Evolutionary conservation across 306 rosid species (phyloP).

Genomic region (Delonix regia): DNA sequence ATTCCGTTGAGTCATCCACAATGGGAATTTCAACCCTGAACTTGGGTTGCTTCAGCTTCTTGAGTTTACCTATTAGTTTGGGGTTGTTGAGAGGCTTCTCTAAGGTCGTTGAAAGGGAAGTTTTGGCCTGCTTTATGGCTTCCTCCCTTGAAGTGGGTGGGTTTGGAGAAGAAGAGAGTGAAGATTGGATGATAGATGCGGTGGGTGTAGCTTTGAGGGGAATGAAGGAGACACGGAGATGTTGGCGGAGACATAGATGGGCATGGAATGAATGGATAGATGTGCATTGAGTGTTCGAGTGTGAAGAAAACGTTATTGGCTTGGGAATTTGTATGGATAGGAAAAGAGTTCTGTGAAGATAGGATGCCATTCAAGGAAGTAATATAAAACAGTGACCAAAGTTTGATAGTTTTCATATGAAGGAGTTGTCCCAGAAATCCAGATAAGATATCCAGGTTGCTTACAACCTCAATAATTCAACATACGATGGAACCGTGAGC

Average conservation of each 20-base stretch:
- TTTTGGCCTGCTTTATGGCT: conserved; percentile 78
- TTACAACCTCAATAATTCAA: conserved; percentile 27
- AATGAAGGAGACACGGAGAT: conserved; percentile 36
- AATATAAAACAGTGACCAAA: not conserved
- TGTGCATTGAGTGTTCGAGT: conserved; percentile 35
- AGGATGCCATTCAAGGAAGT: conserved; percentile 57
- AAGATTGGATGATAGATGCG: conserved; percentile 42
- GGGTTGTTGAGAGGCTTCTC: conserved; percentile 86
- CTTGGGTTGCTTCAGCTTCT: conserved; percentile 75
- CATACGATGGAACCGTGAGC: not conserved
- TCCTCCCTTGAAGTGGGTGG: conserved; percentile 88
- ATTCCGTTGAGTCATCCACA: conserved; percentile 70
- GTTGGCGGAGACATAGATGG: conserved; percentile 27
- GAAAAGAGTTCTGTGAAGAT: conserved; percentile 44
- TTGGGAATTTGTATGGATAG: conserved; percentile 40
- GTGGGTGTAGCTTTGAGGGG: conserved; percentile 42
- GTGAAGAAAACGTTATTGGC: conserved; percentile 36
- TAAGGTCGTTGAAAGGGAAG: conserved; percentile 69
- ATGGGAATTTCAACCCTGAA: conserved; percentile 80
- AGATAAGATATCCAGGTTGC: conserved; percentile 45
- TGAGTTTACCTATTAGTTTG: conserved; percentile 61
- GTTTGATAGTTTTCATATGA: conserved; percentile 22
- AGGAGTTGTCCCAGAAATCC: conserved; percentile 1
- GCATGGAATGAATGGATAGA: conserved; percentile 38
- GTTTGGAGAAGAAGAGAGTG: conserved; percentile 56